These are phyloP conservation scores for Boletus speciosus DNA, from an alignment of 768 basidiomycete genomes.

Conservation along the genomic window DNA sequence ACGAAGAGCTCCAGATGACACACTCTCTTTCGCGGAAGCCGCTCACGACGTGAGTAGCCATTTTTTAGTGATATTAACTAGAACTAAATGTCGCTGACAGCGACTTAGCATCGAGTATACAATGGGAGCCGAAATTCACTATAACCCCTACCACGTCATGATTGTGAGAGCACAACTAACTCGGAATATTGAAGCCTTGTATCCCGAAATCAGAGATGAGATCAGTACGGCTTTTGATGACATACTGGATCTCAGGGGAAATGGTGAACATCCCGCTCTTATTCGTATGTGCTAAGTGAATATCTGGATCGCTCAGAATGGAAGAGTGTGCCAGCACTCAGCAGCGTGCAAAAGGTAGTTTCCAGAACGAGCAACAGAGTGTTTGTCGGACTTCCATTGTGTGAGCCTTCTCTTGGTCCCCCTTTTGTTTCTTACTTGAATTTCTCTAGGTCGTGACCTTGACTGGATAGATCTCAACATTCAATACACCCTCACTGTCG, in stretches of 20 bases:
- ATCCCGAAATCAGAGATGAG: slow-evolving; percentile 44
- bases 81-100: slow-evolving; percentile 20
- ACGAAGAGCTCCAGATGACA: no score
- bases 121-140: slow-evolving; percentile 30
- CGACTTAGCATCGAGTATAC: slow-evolving; percentile 36
- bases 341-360: not conserved
- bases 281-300: not conserved
- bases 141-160: slow-evolving; percentile 25
- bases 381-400: slow-evolving; percentile 49
- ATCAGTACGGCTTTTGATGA: slow-evolving; percentile 38
- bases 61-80: not conserved
- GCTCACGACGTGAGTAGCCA: slow-evolving; percentile 28
- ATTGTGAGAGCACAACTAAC: slow-evolving; percentile 22
- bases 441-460: not conserved
- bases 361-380: slow-evolving; percentile 41
- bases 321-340: slow-evolving; percentile 29
- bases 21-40: slow-evolving; percentile 19
- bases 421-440: no score
- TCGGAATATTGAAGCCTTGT: slow-evolving; percentile 36
- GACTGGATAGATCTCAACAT: slow-evolving; percentile 34
- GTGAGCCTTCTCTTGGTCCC: slow-evolving; percentile 25
- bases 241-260: slow-evolving; percentile 22
- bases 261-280: slow-evolving; percentile 6
- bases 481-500: slow-evolving; percentile 28
- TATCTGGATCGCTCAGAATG: slow-evolving; percentile 34